Evolutionary conservation across 345 rosid genomes (phyloP).

Genomic region (Gossypium arboreum): DNA sequence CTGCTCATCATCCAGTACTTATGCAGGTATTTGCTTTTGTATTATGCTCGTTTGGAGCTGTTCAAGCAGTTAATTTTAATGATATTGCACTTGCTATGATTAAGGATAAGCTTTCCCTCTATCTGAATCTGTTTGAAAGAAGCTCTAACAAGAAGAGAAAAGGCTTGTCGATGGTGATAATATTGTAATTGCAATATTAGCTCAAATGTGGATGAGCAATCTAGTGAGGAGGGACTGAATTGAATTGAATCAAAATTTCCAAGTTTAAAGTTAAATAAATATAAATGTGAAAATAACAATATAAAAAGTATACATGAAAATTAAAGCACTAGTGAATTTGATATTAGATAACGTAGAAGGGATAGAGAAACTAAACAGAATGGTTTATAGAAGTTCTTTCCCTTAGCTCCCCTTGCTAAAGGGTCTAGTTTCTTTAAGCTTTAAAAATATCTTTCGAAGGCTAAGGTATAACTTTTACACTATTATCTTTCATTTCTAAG

Average conservation of each 20-base stretch:
- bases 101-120: neutral
- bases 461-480: neutral
- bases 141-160: neutral
- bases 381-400: neutral
- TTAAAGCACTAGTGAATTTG: neutral
- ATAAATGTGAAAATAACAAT: neutral
- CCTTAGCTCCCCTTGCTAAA: neutral
- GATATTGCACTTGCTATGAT: neutral
- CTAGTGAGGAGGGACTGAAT: neutral
- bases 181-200: conserved; percentile 4
- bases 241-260: neutral
- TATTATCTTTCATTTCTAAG: neutral
- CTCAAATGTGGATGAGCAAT: neutral
- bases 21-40: conserved; percentile 55
- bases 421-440: neutral
- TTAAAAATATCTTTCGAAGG: neutral
- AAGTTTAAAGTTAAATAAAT: neutral
- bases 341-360: neutral
- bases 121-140: neutral
- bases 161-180: neutral
- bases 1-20: conserved; percentile 77
- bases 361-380: neutral
- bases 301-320: neutral
- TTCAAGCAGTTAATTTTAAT: conserved; percentile 3
- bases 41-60: neutral